Conservation (phyloP, 306 rosid genomes). For the Vigna reflexopilosa region DNA sequence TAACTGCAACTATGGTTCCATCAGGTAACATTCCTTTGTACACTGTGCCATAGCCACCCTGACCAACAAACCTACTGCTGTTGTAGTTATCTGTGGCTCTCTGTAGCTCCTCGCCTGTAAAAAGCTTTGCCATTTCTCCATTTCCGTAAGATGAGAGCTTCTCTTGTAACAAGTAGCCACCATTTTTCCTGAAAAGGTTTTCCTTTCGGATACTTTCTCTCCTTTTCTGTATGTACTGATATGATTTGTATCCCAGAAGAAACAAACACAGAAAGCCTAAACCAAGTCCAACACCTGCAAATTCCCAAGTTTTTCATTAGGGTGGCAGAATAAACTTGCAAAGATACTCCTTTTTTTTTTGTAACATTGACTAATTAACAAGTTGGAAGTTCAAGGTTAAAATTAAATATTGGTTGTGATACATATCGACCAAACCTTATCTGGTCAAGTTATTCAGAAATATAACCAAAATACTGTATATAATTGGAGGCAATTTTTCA, state of each 20-base stretch:
- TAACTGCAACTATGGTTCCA: constrained; percentile 56
- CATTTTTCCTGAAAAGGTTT: constrained; percentile 62
- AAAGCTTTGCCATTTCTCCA: constrained; percentile 53
- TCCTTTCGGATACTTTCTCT: constrained; percentile 38
- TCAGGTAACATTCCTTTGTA: constrained; percentile 56
- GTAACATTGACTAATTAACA: neutral
- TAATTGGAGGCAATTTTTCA: too few relatives aligned
- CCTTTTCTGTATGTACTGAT: constrained; percentile 41
- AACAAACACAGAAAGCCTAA: constrained; percentile 46
- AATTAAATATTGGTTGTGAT: too few relatives aligned
- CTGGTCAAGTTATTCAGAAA: too few relatives aligned
- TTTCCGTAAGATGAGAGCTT: constrained; percentile 44
- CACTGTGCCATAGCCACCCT: constrained; percentile 53
- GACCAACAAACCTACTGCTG: constrained; percentile 51
- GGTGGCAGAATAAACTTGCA: neutral
- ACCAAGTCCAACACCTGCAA: constrained; percentile 60
- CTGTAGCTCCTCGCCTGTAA: constrained; percentile 55
- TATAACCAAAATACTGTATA: too few relatives aligned
- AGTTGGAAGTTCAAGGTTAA: too few relatives aligned
- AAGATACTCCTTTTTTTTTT: neutral
- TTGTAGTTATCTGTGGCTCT: constrained; percentile 58
- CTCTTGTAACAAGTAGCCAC: constrained; percentile 59
- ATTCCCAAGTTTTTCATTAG: neutral
- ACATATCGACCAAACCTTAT: too few relatives aligned
- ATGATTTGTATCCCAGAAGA: constrained; percentile 45